Evolutionary conservation across 345 rosid genomes (phyloP).

Genomic region (Turritis glabra): DNA sequence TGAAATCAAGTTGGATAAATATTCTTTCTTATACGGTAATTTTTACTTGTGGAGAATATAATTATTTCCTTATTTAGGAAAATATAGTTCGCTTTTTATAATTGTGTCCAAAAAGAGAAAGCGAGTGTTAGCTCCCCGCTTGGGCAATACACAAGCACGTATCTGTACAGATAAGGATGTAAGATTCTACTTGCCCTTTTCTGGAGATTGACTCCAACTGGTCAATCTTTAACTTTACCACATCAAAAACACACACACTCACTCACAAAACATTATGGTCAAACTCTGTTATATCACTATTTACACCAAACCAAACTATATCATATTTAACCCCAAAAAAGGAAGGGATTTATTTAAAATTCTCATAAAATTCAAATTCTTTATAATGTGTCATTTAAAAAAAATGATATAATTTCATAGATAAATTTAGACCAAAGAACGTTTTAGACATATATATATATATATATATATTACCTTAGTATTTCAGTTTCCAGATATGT

Average conservation of each 20-base stretch:
- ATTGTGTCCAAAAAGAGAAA: not conserved
- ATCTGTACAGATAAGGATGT: not conserved
- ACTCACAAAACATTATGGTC: not conserved
- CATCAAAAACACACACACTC: not conserved
- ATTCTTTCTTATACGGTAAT: not conserved
- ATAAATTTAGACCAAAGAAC: not conserved
- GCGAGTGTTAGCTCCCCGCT: not conserved
- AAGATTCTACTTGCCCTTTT: not conserved
- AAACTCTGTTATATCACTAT: not conserved
- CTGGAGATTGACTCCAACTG: not conserved
- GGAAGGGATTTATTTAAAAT: too few species aligned
- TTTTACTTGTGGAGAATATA: not conserved
- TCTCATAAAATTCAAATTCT: too few species aligned
- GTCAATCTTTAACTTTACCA: slow-evolving; percentile 1
- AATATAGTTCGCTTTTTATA: not conserved
- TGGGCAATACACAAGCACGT: slow-evolving; percentile 1
- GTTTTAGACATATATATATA: not conserved
- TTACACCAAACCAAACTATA: not conserved
- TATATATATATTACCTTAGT: not conserved
- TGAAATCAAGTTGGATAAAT: not conserved
- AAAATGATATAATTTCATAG: too few species aligned
- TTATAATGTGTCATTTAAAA: too few species aligned
- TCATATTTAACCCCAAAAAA: not conserved
- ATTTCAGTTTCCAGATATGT: not conserved
- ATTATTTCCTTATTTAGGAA: too few species aligned